Evolutionary conservation across 2,329 filamentous ascomycete genomes (phyloP).

Genomic region (Neopestalotiopsis clavispora): DNA sequence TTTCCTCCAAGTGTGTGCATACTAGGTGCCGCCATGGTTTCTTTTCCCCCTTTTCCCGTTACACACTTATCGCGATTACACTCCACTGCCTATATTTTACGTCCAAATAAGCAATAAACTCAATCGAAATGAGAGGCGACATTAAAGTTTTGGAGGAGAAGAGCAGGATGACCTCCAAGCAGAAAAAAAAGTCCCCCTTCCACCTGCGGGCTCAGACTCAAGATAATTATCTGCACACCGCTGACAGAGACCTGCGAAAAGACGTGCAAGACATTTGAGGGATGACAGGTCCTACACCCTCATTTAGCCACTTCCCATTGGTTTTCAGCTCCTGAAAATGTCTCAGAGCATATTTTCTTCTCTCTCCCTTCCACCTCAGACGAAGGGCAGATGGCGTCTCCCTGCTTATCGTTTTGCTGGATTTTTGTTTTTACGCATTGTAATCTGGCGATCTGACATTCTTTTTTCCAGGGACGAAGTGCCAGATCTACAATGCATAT

Average conservation of each 20-base stretch:
- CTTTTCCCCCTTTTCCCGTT: background rate
- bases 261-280: background rate
- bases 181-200: background rate
- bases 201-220: background rate
- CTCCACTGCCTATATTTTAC: background rate
- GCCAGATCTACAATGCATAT: background rate
- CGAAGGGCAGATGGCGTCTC: background rate
- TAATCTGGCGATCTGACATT: too few relatives aligned
- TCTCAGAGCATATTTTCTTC: slow-evolving; percentile 2
- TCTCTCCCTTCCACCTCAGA: background rate
- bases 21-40: background rate
- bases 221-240: background rate
- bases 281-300: slow-evolving; percentile 11
- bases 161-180: background rate
- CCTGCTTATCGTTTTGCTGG: background rate
- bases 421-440: background rate
- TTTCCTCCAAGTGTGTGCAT: background rate
- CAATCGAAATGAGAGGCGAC: background rate
- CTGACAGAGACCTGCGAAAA: background rate
- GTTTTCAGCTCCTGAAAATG: background rate
- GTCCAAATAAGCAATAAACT: background rate
- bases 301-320: background rate
- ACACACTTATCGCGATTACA: background rate
- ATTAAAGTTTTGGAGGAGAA: background rate
- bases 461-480: too few relatives aligned